A percentile compares a stretch with the other conserved stretches of the same genome.
phyloP scores from a whole-genome alignment of 2,329 filamentous ascomycete genomes.

The Lachnellula suecica region DNA sequence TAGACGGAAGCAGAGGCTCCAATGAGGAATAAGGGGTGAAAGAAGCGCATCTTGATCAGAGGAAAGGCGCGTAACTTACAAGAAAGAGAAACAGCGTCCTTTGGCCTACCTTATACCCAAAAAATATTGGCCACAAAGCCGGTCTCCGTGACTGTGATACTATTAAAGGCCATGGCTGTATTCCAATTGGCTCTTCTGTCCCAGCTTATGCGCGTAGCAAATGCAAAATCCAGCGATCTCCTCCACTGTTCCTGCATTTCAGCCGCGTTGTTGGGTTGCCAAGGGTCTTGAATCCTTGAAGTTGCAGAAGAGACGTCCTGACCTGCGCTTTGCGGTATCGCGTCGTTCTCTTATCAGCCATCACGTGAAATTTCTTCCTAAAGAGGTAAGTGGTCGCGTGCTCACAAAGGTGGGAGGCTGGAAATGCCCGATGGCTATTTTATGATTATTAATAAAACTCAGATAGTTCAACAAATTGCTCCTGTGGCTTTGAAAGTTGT shows the following conservation, averaged over 20 bases:
- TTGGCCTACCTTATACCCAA: background rate
- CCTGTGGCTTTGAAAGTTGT: too few relatives aligned
- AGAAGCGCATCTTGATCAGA: constrained; percentile 3
- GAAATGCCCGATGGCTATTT: too few relatives aligned
- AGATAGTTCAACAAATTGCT: too few relatives aligned
- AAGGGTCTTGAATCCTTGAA: too few relatives aligned
- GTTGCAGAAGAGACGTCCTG: too few relatives aligned
- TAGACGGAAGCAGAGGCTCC: background rate
- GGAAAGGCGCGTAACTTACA: background rate
- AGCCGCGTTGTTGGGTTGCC: background rate
- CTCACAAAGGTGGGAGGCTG: too few relatives aligned
- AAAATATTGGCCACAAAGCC: background rate
- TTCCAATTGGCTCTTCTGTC: background rate
- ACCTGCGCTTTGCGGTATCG: too few relatives aligned
- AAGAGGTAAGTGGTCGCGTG: too few relatives aligned
- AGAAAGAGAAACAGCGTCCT: background rate
- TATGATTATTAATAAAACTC: too few relatives aligned
- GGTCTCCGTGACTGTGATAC: background rate
- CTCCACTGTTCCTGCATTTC: background rate
- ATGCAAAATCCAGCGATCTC: background rate
- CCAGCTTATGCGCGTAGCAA: background rate
- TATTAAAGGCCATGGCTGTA: too few relatives aligned
- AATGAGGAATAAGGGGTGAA: background rate
- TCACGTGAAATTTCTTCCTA: too few relatives aligned
- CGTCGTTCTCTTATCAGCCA: too few relatives aligned